A percentile compares a stretch with the other conserved stretches of the same genome.
phyloP scores from a whole-genome alignment of 2,329 filamentous ascomycete genomes.

The Exutisphaerella laricina region DNA sequence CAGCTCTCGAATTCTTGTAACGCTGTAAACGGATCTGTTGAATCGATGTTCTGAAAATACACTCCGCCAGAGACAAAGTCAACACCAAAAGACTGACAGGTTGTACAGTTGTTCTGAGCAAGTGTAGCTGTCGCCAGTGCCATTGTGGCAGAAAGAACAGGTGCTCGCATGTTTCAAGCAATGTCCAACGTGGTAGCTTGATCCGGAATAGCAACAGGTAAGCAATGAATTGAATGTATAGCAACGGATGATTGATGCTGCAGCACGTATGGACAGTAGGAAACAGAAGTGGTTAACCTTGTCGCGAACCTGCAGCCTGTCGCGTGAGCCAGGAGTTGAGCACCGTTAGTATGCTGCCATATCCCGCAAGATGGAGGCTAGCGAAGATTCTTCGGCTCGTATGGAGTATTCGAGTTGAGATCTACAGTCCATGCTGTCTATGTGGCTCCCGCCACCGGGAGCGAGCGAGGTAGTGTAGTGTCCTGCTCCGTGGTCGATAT shows the following conservation, averaged over 20 bases:
- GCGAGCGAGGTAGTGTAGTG: not conserved
- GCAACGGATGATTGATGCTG: not conserved
- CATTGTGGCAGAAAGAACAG: not conserved
- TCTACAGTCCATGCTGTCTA: not conserved
- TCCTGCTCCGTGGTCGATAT: not conserved
- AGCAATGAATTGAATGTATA: not conserved
- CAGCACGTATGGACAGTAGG: not conserved
- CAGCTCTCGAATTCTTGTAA: constrained; percentile 43
- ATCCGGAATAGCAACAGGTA: not conserved
- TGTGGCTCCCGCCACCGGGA: not conserved
- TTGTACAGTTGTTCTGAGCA: constrained; percentile 3
- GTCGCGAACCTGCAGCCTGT: not conserved
- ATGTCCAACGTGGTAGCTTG: not conserved
- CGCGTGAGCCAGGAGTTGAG: not conserved
- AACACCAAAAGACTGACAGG: constrained; percentile 28
- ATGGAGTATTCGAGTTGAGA: not conserved
- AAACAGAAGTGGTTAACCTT: not conserved
- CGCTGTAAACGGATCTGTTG: constrained; percentile 38
- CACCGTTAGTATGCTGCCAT: too few relatives aligned
- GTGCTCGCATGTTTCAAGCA: not conserved
- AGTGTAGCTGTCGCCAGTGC: not conserved
- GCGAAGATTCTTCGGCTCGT: not conserved
- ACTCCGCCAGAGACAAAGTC: constrained; percentile 40
- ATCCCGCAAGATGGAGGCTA: not conserved
- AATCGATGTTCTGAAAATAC: constrained; percentile 44